These are phyloP conservation scores for Kalmanozyma brasiliensis DNA, from an alignment of 1,284 basidiomycete species.

Conservation along the genomic window DNA sequence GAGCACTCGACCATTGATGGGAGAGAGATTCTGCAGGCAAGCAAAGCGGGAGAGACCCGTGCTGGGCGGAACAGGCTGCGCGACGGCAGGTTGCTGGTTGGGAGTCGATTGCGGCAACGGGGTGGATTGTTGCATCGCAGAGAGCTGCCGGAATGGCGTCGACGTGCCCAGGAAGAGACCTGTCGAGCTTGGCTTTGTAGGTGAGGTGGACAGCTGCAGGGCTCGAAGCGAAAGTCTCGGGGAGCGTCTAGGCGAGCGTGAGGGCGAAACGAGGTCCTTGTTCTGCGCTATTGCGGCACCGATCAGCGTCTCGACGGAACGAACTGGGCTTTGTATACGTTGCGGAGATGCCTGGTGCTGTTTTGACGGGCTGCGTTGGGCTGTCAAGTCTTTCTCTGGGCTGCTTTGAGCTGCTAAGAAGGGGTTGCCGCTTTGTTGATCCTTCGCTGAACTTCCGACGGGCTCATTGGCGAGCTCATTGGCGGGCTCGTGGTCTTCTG, in stretches of 20 bases:
- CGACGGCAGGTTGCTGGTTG: constrained; percentile 9
- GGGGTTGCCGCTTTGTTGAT: constrained; percentile 8
- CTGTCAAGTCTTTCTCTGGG: background rate
- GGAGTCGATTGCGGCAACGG: constrained; percentile 21
- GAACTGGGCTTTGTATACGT: constrained; percentile 27
- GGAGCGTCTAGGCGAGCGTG: constrained; percentile 32
- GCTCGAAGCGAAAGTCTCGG: constrained; percentile 34
- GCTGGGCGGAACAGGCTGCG: constrained; percentile 22
- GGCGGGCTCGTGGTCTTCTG: no score
- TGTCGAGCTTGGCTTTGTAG: constrained; percentile 10
- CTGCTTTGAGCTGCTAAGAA: constrained; percentile 12
- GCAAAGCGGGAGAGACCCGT: constrained; percentile 40
- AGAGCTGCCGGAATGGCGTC: constrained; percentile 20
- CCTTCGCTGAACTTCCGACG: no score
- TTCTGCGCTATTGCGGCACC: constrained; percentile 31
- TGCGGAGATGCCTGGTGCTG: constrained; percentile 10
- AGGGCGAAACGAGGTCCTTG: constrained; percentile 22
- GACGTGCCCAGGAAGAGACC: constrained; percentile 16
- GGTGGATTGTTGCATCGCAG: constrained; percentile 2
- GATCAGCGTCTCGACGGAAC: constrained; percentile 41
- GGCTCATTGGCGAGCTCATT: no score
- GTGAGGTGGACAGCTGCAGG: constrained; percentile 29
- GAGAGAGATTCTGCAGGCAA: constrained; percentile 30
- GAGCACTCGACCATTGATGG: constrained; percentile 3
- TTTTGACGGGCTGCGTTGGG: constrained; percentile 23